Evolutionary conservation across 768 basidiomycete species (phyloP).

Genomic region (Hypholoma sublateritium): DNA sequence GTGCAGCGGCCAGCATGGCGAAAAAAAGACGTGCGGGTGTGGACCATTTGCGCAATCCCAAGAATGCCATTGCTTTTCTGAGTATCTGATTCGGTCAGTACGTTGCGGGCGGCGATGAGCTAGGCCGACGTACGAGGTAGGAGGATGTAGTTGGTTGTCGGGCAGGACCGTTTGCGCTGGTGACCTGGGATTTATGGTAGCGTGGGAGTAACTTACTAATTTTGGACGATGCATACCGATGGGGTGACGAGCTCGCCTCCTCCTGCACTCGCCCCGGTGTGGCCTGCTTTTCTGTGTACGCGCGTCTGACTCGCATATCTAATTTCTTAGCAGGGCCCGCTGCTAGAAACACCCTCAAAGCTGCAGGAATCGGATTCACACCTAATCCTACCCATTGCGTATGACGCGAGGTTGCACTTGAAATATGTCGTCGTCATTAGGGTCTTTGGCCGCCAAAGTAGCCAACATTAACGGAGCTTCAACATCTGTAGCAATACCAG

Average conservation of each 20-base stretch:
- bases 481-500: conserved; percentile 28
- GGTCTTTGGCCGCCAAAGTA: conserved; percentile 25
- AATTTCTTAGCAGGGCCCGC: too few relatives aligned
- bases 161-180: conserved; percentile 39
- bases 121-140: conserved; percentile 9
- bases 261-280: not conserved
- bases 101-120: not conserved
- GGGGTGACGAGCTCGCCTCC: not conserved
- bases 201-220: conserved; percentile 31
- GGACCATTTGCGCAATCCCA: conserved; percentile 81
- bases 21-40: conserved; percentile 58
- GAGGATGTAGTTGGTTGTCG: conserved; percentile 32
- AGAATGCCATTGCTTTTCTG: conserved; percentile 58
- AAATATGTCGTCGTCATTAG: conserved; percentile 29
- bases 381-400: not conserved
- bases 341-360: too few relatives aligned
- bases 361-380: too few relatives aligned
- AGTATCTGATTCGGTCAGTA: conserved; percentile 1
- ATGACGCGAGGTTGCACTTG: not conserved
- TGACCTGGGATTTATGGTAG: conserved; percentile 18
- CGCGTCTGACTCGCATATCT: too few relatives aligned
- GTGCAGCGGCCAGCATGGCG: not conserved
- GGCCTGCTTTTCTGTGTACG: too few relatives aligned
- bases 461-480: conserved; percentile 20
- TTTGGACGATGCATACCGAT: conserved; percentile 8